Evolutionary conservation across 2,329 filamentous ascomycete species (phyloP).

Genomic region (Ceratocystis alfenasii): DNA sequence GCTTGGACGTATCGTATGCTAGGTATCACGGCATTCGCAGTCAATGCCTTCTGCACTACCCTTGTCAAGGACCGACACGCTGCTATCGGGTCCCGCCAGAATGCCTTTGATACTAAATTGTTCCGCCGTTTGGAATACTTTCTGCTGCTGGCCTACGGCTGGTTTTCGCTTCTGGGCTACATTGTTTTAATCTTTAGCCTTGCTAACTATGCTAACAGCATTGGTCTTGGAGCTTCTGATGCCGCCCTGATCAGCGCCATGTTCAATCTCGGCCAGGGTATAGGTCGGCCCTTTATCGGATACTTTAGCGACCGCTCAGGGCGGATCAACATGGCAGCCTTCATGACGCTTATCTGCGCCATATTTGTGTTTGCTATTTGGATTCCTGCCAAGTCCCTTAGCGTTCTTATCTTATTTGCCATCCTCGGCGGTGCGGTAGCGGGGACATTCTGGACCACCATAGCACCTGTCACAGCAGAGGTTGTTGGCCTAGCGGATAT

Average conservation of each 20-base stretch:
- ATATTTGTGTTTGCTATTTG: slow-evolving; percentile 59
- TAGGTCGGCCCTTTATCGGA: slow-evolving; percentile 61
- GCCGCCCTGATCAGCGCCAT: slow-evolving; percentile 61
- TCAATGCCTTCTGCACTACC: slow-evolving; percentile 51
- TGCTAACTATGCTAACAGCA: slow-evolving; percentile 56
- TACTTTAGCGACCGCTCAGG: slow-evolving; percentile 59
- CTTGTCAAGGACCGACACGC: slow-evolving; percentile 62
- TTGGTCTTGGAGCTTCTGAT: slow-evolving; percentile 55
- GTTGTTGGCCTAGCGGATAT: slow-evolving; percentile 59
- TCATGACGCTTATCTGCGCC: slow-evolving; percentile 52
- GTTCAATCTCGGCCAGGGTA: slow-evolving; percentile 53
- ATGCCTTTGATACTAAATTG: slow-evolving; percentile 52
- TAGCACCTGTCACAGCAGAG: slow-evolving; percentile 59
- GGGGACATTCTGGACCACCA: slow-evolving; percentile 59
- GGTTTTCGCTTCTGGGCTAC: slow-evolving; percentile 62
- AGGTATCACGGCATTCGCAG: slow-evolving; percentile 49
- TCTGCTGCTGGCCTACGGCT: slow-evolving; percentile 54
- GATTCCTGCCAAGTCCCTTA: slow-evolving; percentile 53
- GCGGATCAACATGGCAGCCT: slow-evolving; percentile 57
- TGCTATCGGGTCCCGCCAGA: slow-evolving; percentile 52
- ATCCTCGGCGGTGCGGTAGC: slow-evolving; percentile 58
- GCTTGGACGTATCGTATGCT: slow-evolving; percentile 56
- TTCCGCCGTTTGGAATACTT: slow-evolving; percentile 52
- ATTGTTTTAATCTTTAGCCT: slow-evolving; percentile 66
- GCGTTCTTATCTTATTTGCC: slow-evolving; percentile 58